Evolutionary conservation across 257 asterid species (phyloP).

Genomic region (Craterostigma plantagineum): DNA sequence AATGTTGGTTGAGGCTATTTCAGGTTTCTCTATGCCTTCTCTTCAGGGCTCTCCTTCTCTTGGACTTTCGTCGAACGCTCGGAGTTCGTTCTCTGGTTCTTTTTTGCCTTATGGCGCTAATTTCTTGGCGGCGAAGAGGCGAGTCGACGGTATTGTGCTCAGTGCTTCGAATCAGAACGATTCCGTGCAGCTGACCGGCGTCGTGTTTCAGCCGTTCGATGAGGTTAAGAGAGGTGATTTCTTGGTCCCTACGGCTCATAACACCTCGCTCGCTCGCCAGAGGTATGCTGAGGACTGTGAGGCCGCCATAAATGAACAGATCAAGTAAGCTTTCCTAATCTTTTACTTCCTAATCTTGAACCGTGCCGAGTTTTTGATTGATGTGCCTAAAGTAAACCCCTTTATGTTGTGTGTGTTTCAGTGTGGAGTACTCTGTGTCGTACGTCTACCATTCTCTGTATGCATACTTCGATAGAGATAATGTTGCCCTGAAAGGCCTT

Average conservation of each 20-base stretch:
- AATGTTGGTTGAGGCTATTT: constrained; percentile 21
- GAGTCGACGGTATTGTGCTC: constrained; percentile 10
- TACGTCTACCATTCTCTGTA: constrained; percentile 61
- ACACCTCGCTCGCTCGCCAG: constrained; percentile 65
- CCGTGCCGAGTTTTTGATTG: neutral
- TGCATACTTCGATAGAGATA: constrained; percentile 69
- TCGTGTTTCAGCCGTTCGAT: constrained; percentile 76
- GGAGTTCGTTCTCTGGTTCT: constrained; percentile 11
- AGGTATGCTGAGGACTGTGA: constrained; percentile 33
- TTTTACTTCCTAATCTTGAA: neutral
- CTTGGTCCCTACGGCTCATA: constrained; percentile 27
- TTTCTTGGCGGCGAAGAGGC: constrained; percentile 17
- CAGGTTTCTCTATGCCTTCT: constrained; percentile 15
- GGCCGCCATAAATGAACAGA: constrained; percentile 70
- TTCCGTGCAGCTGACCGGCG: constrained; percentile 30
- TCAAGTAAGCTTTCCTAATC: constrained; percentile 51
- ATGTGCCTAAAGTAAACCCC: constrained; percentile 5
- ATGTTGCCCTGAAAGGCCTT: constrained; percentile 75
- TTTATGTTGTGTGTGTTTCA: constrained; percentile 16
- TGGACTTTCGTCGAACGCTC: constrained; percentile 7
- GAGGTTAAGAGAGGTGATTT: constrained; percentile 57
- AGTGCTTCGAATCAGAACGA: constrained; percentile 18
- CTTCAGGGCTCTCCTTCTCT: neutral
- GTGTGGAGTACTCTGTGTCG: constrained; percentile 71
- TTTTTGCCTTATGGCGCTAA: constrained; percentile 12